Percentiles rank a stretch among this genome's conserved stretches.
These are phyloP conservation scores for Epichloe baconii DNA, from an alignment of 2,329 filamentous ascomycete genomes.

Conservation along the genomic window DNA sequence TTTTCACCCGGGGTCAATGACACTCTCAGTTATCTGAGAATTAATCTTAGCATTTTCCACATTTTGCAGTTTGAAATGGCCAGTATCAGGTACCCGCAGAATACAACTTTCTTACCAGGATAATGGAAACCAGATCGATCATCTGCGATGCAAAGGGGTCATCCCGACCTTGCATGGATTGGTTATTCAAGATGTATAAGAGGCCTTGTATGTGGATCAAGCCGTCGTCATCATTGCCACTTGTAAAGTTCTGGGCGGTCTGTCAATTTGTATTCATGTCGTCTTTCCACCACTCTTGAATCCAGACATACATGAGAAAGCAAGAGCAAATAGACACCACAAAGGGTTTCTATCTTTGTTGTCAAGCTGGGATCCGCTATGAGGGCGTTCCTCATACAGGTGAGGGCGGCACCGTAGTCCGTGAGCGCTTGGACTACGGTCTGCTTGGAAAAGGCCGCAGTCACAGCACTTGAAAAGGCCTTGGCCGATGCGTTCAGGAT, in stretches of 20 bases:
- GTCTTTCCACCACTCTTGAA: neutral
- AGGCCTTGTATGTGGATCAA: constrained; percentile 4
- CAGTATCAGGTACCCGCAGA: neutral
- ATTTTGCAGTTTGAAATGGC: neutral
- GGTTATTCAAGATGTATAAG: constrained; percentile 1
- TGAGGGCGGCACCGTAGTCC: constrained; percentile 20
- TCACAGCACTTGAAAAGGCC: constrained; percentile 15
- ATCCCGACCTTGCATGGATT: neutral
- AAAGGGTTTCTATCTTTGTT: constrained; percentile 20
- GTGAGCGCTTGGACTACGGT: constrained; percentile 12
- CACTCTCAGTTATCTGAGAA: constrained; percentile 3
- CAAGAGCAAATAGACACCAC: constrained; percentile 24
- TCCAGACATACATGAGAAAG: constrained; percentile 10
- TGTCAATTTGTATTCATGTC: neutral
- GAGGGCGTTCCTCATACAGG: constrained; percentile 10
- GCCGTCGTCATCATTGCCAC: constrained; percentile 1
- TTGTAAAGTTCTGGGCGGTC: neutral
- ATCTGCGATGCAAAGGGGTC: constrained; percentile 3
- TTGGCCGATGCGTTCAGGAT: constrained; percentile 29
- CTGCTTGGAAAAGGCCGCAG: constrained; percentile 12
- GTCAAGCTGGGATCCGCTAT: constrained; percentile 16
- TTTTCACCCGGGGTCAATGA: constrained; percentile 4
- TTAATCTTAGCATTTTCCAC: neutral
- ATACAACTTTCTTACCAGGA: neutral
- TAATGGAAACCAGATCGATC: constrained; percentile 2